Evolutionary conservation across 805 yeast genomes (phyloP).

Genomic region (Jamesozyma lodderae): DNA sequence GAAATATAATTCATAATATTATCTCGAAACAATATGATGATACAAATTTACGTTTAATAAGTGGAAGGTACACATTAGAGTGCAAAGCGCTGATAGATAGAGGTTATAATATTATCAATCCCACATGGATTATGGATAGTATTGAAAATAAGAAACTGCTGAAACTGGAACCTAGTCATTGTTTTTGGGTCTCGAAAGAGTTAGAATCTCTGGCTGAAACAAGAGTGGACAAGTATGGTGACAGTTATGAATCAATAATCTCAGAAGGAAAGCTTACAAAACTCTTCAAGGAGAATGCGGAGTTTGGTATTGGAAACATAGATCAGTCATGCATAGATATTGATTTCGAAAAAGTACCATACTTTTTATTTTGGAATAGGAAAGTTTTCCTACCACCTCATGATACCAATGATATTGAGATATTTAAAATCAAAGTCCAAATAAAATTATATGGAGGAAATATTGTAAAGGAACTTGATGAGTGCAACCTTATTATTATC

Average conservation of each 20-base stretch:
- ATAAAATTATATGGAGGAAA: slow-evolving; percentile 41
- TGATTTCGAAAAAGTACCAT: slow-evolving; percentile 10
- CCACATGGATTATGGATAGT: slow-evolving; percentile 69
- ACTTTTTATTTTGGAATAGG: slow-evolving; percentile 32
- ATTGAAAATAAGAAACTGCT: slow-evolving; percentile 28
- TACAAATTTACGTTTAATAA: slow-evolving; percentile 26
- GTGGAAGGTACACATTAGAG: slow-evolving; percentile 34
- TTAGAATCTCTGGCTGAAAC: slow-evolving; percentile 20
- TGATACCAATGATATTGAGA: slow-evolving; percentile 5
- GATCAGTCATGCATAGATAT: not conserved
- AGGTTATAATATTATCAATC: slow-evolving; percentile 55
- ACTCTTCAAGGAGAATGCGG: not conserved
- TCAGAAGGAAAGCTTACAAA: slow-evolving; percentile 2
- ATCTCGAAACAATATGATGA: slow-evolving; percentile 10
- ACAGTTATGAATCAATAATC: slow-evolving; percentile 37
- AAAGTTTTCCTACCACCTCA: slow-evolving; percentile 27
- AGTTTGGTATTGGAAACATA: not conserved
- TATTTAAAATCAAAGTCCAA: slow-evolving; percentile 12
- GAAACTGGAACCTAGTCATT: slow-evolving; percentile 52
- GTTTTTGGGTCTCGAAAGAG: slow-evolving; percentile 35
- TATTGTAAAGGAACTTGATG: slow-evolving; percentile 20
- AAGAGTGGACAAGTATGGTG: slow-evolving; percentile 53
- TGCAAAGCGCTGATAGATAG: slow-evolving; percentile 32
- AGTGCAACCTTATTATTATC: slow-evolving; percentile 36
- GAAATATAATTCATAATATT: slow-evolving; percentile 34